Evolutionary conservation across 768 basidiomycete genomes (phyloP).

Genomic region (Lyophyllum atratum): DNA sequence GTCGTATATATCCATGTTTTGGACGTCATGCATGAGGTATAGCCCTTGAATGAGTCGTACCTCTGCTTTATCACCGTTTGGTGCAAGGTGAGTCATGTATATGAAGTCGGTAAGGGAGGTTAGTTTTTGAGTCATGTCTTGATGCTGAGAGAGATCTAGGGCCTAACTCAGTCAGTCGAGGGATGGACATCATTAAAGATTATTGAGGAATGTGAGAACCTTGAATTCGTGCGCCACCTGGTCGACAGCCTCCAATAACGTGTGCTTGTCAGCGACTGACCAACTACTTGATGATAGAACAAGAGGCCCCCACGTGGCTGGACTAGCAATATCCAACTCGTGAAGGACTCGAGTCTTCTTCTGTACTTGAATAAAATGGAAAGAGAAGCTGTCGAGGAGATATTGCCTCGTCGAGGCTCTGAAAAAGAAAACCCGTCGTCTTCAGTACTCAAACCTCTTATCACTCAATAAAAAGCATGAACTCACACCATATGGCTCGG

Average conservation of each 20-base stretch:
- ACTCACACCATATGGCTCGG: not conserved
- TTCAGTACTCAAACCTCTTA: too few species aligned
- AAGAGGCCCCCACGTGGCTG: not conserved
- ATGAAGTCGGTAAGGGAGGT: not conserved
- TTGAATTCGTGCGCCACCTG: not conserved
- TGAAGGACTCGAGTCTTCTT: not conserved
- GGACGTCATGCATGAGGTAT: not conserved
- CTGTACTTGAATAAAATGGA: not conserved
- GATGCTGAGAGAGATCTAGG: not conserved
- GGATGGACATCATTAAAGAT: too few species aligned
- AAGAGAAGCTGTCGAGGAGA: not conserved
- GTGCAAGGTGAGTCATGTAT: not conserved
- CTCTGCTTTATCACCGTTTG: not conserved
- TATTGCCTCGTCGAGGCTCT: not conserved
- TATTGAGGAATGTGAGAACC: not conserved
- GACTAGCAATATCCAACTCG: not conserved
- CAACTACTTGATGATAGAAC: not conserved
- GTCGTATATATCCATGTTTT: not conserved
- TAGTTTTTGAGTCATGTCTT: not conserved
- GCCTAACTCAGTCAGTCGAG: too few species aligned
- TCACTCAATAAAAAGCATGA: too few species aligned
- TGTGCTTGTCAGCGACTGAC: not conserved
- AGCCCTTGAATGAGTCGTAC: not conserved
- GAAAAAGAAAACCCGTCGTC: too few species aligned
- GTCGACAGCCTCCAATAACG: not conserved